A percentile compares a stretch with the other conserved stretches of the same genome.
Evolutionary conservation across 768 basidiomycete genomes (phyloP).

Genomic region (Ephemerocybe angulata): DNA sequence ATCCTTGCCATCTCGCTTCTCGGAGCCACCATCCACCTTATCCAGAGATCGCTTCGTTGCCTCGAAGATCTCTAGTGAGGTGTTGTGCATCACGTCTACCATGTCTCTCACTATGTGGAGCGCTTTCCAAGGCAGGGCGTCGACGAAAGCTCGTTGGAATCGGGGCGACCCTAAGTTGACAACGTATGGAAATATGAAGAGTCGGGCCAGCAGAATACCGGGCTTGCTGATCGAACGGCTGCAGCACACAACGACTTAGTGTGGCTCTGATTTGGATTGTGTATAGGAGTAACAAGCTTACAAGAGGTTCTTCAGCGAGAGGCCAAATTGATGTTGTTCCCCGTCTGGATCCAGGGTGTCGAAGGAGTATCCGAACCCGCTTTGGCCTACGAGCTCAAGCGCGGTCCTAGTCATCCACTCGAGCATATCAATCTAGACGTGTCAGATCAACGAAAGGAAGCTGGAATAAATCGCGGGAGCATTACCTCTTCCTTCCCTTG

Average conservation of each 20-base stretch:
- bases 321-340: slow-evolving; percentile 18
- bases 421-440: slow-evolving; percentile 22
- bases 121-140: slow-evolving; percentile 29
- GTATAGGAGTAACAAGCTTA: slow-evolving; percentile 14
- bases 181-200: slow-evolving; percentile 8
- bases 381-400: slow-evolving; percentile 24
- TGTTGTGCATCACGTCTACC: slow-evolving; percentile 31
- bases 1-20: slow-evolving; percentile 6
- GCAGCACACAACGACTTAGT: neutral
- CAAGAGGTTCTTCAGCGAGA: slow-evolving; percentile 22
- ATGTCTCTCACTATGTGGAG: slow-evolving; percentile 28
- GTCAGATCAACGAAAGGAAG: too few relatives aligned
- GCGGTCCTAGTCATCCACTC: slow-evolving; percentile 24
- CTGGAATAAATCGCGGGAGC: too few relatives aligned
- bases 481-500: neutral
- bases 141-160: slow-evolving; percentile 31
- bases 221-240: neutral
- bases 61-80: slow-evolving; percentile 32
- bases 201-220: neutral
- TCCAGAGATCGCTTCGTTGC: slow-evolving; percentile 32
- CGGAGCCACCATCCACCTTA: slow-evolving; percentile 28
- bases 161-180: slow-evolving; percentile 20
- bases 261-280: neutral
- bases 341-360: slow-evolving; percentile 21
- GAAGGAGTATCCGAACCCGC: slow-evolving; percentile 25